Conservation (phyloP, 2,329 filamentous ascomycete genomes). For the Venturia aucupariae region DNA sequence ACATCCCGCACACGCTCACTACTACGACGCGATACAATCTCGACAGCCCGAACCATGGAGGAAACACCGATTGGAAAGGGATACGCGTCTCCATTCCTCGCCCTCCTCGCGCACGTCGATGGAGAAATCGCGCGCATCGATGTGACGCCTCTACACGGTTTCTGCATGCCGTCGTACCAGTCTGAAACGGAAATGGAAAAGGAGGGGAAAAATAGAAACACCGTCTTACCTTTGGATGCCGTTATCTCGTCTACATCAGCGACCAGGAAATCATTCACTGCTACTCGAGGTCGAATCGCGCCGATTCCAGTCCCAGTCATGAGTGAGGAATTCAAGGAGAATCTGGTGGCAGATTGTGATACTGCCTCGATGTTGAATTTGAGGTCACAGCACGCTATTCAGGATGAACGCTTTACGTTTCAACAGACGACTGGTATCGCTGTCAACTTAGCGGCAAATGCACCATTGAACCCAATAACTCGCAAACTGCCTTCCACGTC, state of each 20-base stretch:
- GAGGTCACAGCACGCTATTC: too few relatives aligned
- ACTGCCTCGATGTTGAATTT: too few relatives aligned
- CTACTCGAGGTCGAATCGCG: neutral
- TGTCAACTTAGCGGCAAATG: too few relatives aligned
- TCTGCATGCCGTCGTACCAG: neutral
- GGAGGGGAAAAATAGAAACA: neutral
- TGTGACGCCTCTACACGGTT: neutral
- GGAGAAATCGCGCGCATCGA: neutral
- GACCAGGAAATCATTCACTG: neutral
- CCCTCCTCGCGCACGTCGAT: neutral
- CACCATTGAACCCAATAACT: too few relatives aligned
- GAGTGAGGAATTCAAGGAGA: too few relatives aligned
- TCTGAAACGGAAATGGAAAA: too few relatives aligned
- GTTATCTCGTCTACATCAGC: too few relatives aligned
- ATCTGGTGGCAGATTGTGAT: too few relatives aligned
- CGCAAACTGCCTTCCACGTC: too few relatives aligned
- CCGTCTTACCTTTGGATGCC: neutral
- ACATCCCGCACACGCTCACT: neutral
- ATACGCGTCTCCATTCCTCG: neutral
- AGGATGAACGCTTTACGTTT: too few relatives aligned
- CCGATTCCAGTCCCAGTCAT: neutral
- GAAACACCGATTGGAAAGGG: neutral
- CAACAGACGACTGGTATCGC: too few relatives aligned
- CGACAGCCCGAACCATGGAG: neutral
- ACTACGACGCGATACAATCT: neutral